phyloP scores from a whole-genome alignment of 1,139 yeast species.

The Yamadazyma triangularis region DNA sequence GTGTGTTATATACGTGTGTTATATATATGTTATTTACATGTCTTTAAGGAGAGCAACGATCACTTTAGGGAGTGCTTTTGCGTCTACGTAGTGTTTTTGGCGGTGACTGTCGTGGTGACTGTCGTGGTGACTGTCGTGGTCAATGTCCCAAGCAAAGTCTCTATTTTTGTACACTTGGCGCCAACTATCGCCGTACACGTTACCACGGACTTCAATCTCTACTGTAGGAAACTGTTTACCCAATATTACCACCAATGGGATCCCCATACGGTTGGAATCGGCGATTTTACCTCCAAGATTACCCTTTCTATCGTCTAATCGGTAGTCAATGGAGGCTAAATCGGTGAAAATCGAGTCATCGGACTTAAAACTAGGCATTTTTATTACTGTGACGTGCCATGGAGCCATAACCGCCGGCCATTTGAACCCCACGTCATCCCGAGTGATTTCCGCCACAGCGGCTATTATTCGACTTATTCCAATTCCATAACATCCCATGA shows the following conservation, averaged over 20 bases:
- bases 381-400: constrained; percentile 60
- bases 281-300: constrained; percentile 47
- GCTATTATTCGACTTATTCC: constrained; percentile 87
- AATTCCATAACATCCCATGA: constrained; percentile 96
- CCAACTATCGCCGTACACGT: constrained; percentile 32
- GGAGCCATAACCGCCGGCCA: constrained; percentile 89
- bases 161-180: constrained; percentile 14
- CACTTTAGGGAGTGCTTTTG: constrained; percentile 39
- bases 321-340: constrained; percentile 22
- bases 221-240: constrained; percentile 57
- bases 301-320: constrained; percentile 28
- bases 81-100: constrained; percentile 56
- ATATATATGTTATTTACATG: constrained; percentile 18
- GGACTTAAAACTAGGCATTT: constrained; percentile 17
- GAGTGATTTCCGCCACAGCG: constrained; percentile 74
- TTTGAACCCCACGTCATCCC: constrained; percentile 63
- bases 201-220: constrained; percentile 65
- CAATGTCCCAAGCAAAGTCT: constrained; percentile 20
- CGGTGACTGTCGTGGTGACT: too few relatives aligned
- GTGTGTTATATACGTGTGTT: too few relatives aligned
- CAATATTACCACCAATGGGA: constrained; percentile 58
- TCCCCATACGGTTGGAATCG: constrained; percentile 56
- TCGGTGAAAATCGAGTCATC: constrained; percentile 6
- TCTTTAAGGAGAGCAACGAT: constrained; percentile 35
- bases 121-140: too few relatives aligned